Percentiles rank a stretch among this genome's conserved stretches.
These are phyloP conservation scores for Lepiota brunneoincarnata DNA, from an alignment of 768 basidiomycete genomes.

Conservation along the genomic window DNA sequence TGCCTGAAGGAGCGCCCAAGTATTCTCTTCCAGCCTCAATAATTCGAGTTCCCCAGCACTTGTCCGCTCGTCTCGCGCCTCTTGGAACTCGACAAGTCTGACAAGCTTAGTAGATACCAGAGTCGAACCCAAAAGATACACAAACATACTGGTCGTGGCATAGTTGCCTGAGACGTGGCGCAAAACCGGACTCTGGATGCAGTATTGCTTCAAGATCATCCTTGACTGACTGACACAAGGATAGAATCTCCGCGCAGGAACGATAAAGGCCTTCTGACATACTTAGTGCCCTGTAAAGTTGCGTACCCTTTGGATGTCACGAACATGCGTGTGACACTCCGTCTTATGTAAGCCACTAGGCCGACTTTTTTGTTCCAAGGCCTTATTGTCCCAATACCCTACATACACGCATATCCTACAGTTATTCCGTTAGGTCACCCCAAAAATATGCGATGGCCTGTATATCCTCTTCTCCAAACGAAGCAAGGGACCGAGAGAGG, in stretches of 20 bases:
- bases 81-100: slow-evolving; percentile 55
- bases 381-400: too few relatives aligned
- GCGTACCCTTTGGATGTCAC: not conserved
- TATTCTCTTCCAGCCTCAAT: slow-evolving; percentile 71
- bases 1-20: slow-evolving; percentile 79
- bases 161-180: slow-evolving; percentile 55
- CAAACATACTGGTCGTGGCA: slow-evolving; percentile 55
- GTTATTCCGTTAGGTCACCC: too few relatives aligned
- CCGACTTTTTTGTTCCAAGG: too few relatives aligned
- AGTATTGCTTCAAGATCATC: slow-evolving; percentile 61
- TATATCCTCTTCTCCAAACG: too few relatives aligned
- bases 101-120: slow-evolving; percentile 1
- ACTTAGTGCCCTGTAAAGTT: not conserved
- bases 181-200: slow-evolving; percentile 67
- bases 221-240: slow-evolving; percentile 51
- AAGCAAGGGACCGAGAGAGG: too few relatives aligned
- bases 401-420: too few relatives aligned
- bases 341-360: not conserved
- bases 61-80: slow-evolving; percentile 30
- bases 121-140: not conserved
- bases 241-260: slow-evolving; percentile 68
- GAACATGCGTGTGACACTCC: not conserved
- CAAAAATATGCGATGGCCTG: too few relatives aligned
- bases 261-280: slow-evolving; percentile 57
- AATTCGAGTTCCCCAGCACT: slow-evolving; percentile 56